These are phyloP conservation scores for Penicillium soppii DNA, from an alignment of 495 filamentous ascomycete genomes.

Conservation along the genomic window DNA sequence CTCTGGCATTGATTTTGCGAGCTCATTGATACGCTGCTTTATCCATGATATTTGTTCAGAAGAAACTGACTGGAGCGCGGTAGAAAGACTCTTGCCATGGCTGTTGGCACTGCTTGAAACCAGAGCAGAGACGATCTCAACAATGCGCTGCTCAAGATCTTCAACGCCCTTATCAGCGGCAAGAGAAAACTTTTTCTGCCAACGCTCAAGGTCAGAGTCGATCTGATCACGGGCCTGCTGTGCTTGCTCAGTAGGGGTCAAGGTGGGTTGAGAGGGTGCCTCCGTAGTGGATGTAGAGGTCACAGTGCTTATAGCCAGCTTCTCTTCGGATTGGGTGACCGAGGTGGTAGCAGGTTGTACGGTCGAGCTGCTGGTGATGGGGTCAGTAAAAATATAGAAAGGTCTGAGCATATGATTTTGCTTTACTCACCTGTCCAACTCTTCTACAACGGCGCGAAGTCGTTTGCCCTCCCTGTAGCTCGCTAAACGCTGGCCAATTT, in stretches of 20 bases:
- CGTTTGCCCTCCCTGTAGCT: slow-evolving; percentile 71
- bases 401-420: neutral
- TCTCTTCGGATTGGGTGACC: slow-evolving; percentile 18
- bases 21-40: slow-evolving; percentile 62
- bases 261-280: slow-evolving; percentile 21
- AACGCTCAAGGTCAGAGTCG: slow-evolving; percentile 71
- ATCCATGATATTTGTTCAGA: slow-evolving; percentile 61
- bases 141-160: slow-evolving; percentile 65
- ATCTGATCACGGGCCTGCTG: slow-evolving; percentile 66
- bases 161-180: slow-evolving; percentile 79
- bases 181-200: slow-evolving; percentile 82
- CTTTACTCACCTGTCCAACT: slow-evolving; percentile 47
- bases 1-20: slow-evolving; percentile 56
- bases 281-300: slow-evolving; percentile 24
- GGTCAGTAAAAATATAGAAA: slow-evolving; percentile 13
- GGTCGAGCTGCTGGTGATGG: slow-evolving; percentile 23
- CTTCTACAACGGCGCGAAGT: slow-evolving; percentile 56
- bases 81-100: slow-evolving; percentile 65
- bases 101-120: slow-evolving; percentile 62
- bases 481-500: slow-evolving; percentile 86
- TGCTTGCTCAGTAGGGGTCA: slow-evolving; percentile 41
- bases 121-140: slow-evolving; percentile 74
- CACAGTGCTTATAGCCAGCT: slow-evolving; percentile 16
- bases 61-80: slow-evolving; percentile 65
- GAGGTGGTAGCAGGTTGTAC: slow-evolving; percentile 30